These are phyloP conservation scores for Trametes hirsuta DNA, from an alignment of 1,284 basidiomycete species.

Conservation along the genomic window DNA sequence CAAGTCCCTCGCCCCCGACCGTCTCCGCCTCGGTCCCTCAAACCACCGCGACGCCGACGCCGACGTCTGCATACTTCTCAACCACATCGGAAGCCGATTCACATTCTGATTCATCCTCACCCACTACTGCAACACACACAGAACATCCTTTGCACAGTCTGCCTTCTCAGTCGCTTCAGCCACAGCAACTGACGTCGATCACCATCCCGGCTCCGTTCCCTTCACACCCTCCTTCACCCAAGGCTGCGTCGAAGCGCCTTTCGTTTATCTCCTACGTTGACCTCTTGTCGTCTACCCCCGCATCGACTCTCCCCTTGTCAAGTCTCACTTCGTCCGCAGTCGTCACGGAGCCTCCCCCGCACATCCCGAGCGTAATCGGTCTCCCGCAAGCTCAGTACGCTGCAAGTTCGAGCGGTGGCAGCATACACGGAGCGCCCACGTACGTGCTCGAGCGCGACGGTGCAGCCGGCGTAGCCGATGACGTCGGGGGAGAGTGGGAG, in stretches of 20 bases:
- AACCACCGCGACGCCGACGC: conserved; percentile 42
- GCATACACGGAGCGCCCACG: conserved; percentile 29
- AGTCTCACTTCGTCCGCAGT: conserved; percentile 66
- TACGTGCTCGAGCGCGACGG: conserved; percentile 29
- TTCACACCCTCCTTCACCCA: conserved; percentile 61
- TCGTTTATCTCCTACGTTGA: conserved; percentile 88
- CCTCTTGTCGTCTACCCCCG: conserved; percentile 76
- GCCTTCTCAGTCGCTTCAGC: conserved; percentile 22
- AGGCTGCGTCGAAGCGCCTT: conserved; percentile 61
- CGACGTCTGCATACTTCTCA: conserved; percentile 54
- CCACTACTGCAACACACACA: conserved; percentile 44
- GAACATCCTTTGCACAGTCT: conserved; percentile 39
- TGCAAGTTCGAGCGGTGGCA: conserved; percentile 33
- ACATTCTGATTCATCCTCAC: conserved; percentile 41
- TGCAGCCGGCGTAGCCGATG: conserved; percentile 43
- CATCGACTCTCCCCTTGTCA: conserved; percentile 69
- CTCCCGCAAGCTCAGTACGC: conserved; percentile 38
- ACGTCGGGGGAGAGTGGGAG: conserved; percentile 80
- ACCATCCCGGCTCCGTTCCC: conserved; percentile 38
- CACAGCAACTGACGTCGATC: conserved; percentile 38
- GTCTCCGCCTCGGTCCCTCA: conserved; percentile 9
- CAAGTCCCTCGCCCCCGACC: conserved; percentile 10
- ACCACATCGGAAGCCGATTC: conserved; percentile 33
- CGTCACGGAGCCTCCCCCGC: conserved; percentile 59
- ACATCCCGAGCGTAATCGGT: conserved; percentile 61